Percentiles rank a stretch among this genome's conserved stretches.
These are phyloP conservation scores for Gnaphalium uliginosum DNA, from an alignment of 129 eudicot species.

Conservation along the genomic window DNA sequence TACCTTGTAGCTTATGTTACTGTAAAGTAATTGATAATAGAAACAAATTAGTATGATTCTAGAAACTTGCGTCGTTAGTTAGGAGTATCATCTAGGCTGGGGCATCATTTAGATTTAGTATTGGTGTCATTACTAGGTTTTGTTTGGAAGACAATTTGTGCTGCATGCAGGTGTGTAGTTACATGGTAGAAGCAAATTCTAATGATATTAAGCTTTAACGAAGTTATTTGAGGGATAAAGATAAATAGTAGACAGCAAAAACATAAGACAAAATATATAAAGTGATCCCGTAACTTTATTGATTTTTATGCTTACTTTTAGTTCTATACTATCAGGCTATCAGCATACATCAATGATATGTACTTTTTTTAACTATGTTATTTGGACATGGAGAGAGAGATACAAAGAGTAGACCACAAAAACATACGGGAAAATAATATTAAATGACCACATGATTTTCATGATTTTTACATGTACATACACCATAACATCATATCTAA, in stretches of 20 bases:
- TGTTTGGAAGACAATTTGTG: background rate
- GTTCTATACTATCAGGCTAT: background rate
- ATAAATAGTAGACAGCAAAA: background rate
- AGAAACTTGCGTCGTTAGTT: background rate
- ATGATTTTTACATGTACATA: background rate
- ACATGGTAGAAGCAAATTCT: background rate
- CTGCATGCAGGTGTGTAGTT: background rate
- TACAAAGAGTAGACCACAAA: background rate
- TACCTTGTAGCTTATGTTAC: background rate
- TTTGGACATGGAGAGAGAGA: background rate
- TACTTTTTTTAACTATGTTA: background rate
- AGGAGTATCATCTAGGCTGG: background rate
- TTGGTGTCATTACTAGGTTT: background rate
- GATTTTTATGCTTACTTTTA: background rate
- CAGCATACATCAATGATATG: background rate
- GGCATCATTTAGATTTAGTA: background rate
- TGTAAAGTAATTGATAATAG: background rate
- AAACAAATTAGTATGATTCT: background rate
- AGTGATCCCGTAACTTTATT: background rate
- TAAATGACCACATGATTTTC: background rate
- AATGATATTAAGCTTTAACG: background rate
- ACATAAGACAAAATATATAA: background rate
- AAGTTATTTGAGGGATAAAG: background rate
- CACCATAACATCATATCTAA: background rate
- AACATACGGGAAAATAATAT: background rate